Base-by-base conservation (phyloP, 2,329 filamentous ascomycete genomes). In the Chrysoporthe deuterocubensis region DNA sequence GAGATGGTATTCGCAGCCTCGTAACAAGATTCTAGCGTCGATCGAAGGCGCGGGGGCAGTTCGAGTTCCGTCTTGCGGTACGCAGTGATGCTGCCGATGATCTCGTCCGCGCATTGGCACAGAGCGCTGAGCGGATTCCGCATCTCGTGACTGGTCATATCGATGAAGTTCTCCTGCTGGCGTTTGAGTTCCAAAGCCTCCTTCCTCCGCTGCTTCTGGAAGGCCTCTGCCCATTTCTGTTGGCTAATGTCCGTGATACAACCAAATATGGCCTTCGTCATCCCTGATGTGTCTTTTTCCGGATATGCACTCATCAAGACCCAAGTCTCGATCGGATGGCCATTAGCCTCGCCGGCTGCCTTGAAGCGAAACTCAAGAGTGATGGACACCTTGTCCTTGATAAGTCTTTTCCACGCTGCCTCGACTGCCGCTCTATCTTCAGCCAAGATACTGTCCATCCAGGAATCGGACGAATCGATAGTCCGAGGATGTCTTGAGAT, bases 181-280 rank as follows among this genome's bases (percentile, higher is more conserved):
- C 88, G 84, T 77, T 96, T 96, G 69, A 94, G 84, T 75, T 95
- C 91, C 2, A 94, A 87, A 0, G 92, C 93, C 76, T 96, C 92
- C 74, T 94, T 88, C 74, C 92, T 90, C 67, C 92, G 89, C 57
- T 89, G 85, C 73, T 87, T 92, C 77, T 96, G 92, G 44, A 93
- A 88, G 59, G 90, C 89, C 77, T 96, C 93, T 1, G 93, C 92
- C 83, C 90, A 90, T 76, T 96, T 97, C 76, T 96, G 92, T 65
- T 91, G 87, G 21, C 91, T 93, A 71, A 97, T 96, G 74, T 96
- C 92, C 0, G 92, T 95, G 63, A 96, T 90, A 74, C 89, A 92
- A 64, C 91, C 92, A 72, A 94, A 94, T 2, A 94, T 90, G 70
- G 89, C 88, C 79, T 92, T 92, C 63, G 94, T 83, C 40, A 82